These are phyloP conservation scores for Sphaceloma murrayae DNA, from an alignment of 2,329 filamentous ascomycete genomes.

Conservation along the genomic window DNA sequence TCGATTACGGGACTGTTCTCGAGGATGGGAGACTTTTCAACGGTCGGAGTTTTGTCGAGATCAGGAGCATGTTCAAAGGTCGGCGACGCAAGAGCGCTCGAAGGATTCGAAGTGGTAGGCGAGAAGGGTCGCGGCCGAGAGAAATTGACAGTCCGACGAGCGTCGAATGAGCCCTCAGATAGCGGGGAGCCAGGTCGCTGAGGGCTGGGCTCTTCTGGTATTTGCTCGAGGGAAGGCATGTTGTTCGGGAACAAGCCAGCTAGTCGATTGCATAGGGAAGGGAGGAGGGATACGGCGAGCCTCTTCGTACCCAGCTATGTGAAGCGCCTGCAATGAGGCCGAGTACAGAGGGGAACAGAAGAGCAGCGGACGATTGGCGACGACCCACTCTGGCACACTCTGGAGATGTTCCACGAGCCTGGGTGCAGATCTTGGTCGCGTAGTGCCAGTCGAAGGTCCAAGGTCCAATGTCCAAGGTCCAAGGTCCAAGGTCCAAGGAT, in stretches of 20 bases:
- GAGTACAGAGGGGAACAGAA: slow-evolving; percentile 1
- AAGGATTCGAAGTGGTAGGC: slow-evolving; percentile 11
- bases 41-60: neutral
- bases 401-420: neutral
- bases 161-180: slow-evolving; percentile 6
- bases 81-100: slow-evolving; percentile 10
- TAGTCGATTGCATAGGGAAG: no score
- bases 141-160: slow-evolving; percentile 23
- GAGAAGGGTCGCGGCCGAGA: slow-evolving; percentile 21
- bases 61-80: slow-evolving; percentile 4
- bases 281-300: neutral
- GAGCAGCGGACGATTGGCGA: slow-evolving; percentile 5
- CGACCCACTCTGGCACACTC: neutral
- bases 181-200: slow-evolving; percentile 16
- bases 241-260: no score
- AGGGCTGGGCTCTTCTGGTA: slow-evolving; percentile 15
- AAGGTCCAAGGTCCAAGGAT: no score
- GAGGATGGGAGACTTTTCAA: neutral
- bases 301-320: no score
- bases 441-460: neutral
- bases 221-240: slow-evolving; percentile 14
- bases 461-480: slow-evolving; percentile 2
- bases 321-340: no score
- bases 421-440: slow-evolving; percentile 7
- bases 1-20: slow-evolving; percentile 12